Evolutionary conservation across 164 flowering plant species (phyloP).

Genomic region (Akebia trifoliata): DNA sequence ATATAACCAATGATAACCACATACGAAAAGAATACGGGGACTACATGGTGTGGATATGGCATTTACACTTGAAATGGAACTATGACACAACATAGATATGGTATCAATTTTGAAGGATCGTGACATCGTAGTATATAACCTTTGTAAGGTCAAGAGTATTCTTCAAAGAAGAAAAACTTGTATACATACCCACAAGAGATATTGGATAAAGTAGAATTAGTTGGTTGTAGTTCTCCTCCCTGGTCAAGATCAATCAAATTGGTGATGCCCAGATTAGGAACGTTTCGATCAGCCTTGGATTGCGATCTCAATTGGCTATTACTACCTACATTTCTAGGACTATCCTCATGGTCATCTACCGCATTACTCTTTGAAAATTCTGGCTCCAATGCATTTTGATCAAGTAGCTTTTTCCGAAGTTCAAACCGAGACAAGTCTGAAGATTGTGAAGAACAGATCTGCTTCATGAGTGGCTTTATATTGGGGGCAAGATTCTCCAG

Average conservation of each 20-base stretch:
- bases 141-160: neutral
- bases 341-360: slow-evolving; percentile 12
- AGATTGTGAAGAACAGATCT: slow-evolving; percentile 16
- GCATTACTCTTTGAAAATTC: slow-evolving; percentile 3
- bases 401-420: slow-evolving; percentile 20
- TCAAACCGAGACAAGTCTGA: slow-evolving; percentile 20
- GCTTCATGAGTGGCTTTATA: slow-evolving; percentile 14
- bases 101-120: too few relatives aligned
- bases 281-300: slow-evolving; percentile 6
- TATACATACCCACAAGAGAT: slow-evolving; percentile 14
- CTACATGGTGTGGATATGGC: too few relatives aligned
- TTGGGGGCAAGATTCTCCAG: slow-evolving; percentile 6
- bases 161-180: neutral
- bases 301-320: slow-evolving; percentile 7
- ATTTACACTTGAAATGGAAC: too few relatives aligned
- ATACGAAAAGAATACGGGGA: too few relatives aligned
- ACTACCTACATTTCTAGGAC: slow-evolving; percentile 9
- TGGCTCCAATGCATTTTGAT: slow-evolving; percentile 11
- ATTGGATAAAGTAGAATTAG: slow-evolving; percentile 3
- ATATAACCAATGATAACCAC: too few relatives aligned
- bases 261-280: slow-evolving; percentile 5
- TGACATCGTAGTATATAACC: too few relatives aligned
- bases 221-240: slow-evolving; percentile 1
- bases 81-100: too few relatives aligned
- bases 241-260: slow-evolving; percentile 4